Base-by-base conservation (phyloP, 1,284 basidiomycete genomes). In the Ganoderma meredithae region DNA sequence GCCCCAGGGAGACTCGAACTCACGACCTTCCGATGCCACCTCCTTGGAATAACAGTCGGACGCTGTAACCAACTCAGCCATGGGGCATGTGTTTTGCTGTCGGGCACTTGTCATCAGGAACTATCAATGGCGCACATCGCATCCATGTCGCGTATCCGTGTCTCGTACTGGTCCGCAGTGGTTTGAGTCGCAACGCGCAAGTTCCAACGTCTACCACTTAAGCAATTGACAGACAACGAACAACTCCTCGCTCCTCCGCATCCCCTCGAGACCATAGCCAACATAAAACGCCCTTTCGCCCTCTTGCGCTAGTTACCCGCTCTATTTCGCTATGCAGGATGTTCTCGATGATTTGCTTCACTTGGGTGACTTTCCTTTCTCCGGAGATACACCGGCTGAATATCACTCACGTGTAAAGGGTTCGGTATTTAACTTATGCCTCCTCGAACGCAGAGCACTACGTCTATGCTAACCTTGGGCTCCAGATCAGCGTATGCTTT, bases 51-150 rank as follows among this genome's bases (percentile, higher is more conserved):
- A 90, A 90, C 89, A 90, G 89, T 91, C 90, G 89, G 88, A 90
- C 89, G 90, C 90, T 90, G 84, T 90, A 85, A 90, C 89, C 90
- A 90, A 89, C 90, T 90, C 83, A 90, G 89, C 90, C 90, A 91
- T 84, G 89, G 89, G 88, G 89, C 89, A 90, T 10, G 10, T 39
- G 36, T 10, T 8, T 1, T 5, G 7, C 7, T 39, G 36, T 4
- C 4, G 1, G 2, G 36, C 36, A 6, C 3, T 3, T 8, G 36
- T 7, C 6, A 36, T 36, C 7, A 10, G 7, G 36, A 7, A 6
- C 9, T 36, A 36, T 7, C 6, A 7, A 36, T 10, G 9, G 36
- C 3, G 1, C 6, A 36, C 36, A 6, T 36, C 3, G 36, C 36
- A 36, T 10, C 36, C 36, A 36, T 36, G 27, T 31, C 27, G 27